Evolutionary conservation across 306 rosid genomes (phyloP).

Genomic region (Fragaria iinumae): DNA sequence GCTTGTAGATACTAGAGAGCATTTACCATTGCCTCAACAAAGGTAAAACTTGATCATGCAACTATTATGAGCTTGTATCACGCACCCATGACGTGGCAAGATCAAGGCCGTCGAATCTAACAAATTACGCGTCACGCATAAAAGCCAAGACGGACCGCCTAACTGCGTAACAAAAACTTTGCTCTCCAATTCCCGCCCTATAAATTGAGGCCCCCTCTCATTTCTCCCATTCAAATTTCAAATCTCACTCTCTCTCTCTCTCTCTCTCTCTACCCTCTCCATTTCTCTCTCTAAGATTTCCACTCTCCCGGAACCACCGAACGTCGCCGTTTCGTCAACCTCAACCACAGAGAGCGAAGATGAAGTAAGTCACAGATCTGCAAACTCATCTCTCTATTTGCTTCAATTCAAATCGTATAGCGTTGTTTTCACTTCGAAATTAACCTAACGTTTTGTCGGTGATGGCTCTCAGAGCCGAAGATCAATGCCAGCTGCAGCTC

Average conservation of each 20-base stretch:
- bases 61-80: neutral
- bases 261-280: slow-evolving; percentile 16
- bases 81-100: slow-evolving; percentile 10
- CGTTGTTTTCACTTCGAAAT: neutral
- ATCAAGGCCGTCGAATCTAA: slow-evolving; percentile 12
- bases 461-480: slow-evolving; percentile 61
- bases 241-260: slow-evolving; percentile 16
- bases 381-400: slow-evolving; percentile 20
- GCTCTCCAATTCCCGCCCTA: slow-evolving; percentile 44
- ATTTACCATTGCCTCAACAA: neutral
- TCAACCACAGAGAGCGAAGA: slow-evolving; percentile 22
- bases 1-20: neutral
- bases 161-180: slow-evolving; percentile 12
- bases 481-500: slow-evolving; percentile 80
- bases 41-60: neutral
- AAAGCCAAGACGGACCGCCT: neutral
- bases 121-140: neutral
- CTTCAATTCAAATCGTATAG: slow-evolving; percentile 12
- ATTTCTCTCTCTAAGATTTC: slow-evolving; percentile 9
- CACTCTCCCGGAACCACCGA: neutral
- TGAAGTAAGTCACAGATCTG: slow-evolving; percentile 58
- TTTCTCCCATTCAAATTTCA: neutral
- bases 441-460: slow-evolving; percentile 14
- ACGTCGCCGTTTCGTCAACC: slow-evolving; percentile 19
- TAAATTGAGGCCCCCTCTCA: slow-evolving; percentile 23